Evolutionary conservation across 345 rosid genomes (phyloP), one percentile per base, ranked within the genome.

Genomic region (Eucalyptus paniculata): DNA sequence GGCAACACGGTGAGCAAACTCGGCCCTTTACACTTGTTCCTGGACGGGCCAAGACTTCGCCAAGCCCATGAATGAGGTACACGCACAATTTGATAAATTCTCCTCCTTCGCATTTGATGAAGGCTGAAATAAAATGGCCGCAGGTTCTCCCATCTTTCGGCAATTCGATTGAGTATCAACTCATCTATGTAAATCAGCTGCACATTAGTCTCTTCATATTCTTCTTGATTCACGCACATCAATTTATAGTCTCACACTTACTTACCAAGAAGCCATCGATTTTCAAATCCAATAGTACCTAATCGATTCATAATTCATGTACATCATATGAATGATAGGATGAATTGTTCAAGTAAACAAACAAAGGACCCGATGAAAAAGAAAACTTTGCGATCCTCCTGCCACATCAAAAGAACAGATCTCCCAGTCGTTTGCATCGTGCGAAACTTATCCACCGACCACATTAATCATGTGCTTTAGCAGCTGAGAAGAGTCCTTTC

Each of bases 221-320:
- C 72, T 62, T 62, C 72, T 30, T 62, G 30, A 62, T 1, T 4
- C 72, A 13, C 3, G 5, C 72, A 7, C 37, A n/a, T 65, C 18
- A 65, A 32, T 65, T 3, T n/a, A 0, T n/a, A 65, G 17, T 30
- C 72, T n/a, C 72, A 0, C 72, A 28, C 67, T 60, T 10, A 26
- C 67, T 65, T n/a, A n/a, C 2, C 72, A n/a, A 65, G 72, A 65
- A 28, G 56, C 72, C 1, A 65, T 65, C 37, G 5, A 16, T 65
- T 65, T 16, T n/a, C 77, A 4, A 15, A n/a, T 65, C 37, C 1
- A 2, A 65, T n/a, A 14, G 17, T 30, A 28, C 69, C 69, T 28
- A 0, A 30, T 30, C 18, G 16, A 1, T n/a, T 65, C 37, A 4
- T 2, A 65, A n/a, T 14, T 65, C 77, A n/a, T 0, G 21, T 7